Evolutionary conservation across 2,329 filamentous ascomycete genomes (phyloP), one percentile per base, ranked within the genome.

Genomic region (Phyllosticta ampelicida): DNA sequence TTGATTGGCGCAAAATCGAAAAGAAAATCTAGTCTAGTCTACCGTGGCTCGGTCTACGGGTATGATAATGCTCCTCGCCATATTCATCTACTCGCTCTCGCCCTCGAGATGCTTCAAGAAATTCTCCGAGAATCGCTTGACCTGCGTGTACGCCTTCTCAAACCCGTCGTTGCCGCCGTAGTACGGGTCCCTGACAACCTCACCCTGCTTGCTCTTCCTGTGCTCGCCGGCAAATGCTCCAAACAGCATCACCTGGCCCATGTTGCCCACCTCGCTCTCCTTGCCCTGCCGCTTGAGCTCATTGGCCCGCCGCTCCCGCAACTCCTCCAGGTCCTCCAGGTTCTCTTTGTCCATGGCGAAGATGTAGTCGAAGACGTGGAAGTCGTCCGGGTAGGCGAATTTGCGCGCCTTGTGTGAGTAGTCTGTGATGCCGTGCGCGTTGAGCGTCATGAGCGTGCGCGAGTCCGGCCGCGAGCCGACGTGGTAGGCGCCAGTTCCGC

Each of bases 281-380:
- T 72, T 60, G 62, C 75, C 59, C 66, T 73, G 62, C 56, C 67
- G 66, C 64, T 66, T 65, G 19, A 63, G 64, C 63, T 65, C 68
- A 64, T 71, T 73, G n/a, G 71, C 81, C 63, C 81, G 77, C 60
- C 78, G 75, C 59, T 70, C 65, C 62, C 82, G 77, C 67, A 86
- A 73, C 30, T 83, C 77, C 66, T 84, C 71, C 60, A 95, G 74
- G 67, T 95, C 82, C 9, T 79, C 77, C 51, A 95, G 76, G 70
- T 97, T 97, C 51, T 84, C 82, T 53, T 82, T 78, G 70, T 99
- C 94, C 94, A 99, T 99, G 61, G 89, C 91, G 59, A 99, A 85
- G 61, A 99, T 85, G 74, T 95, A 97, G 73, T 97, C 90, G 68
- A 96, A 97, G 16, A 80, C 79, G 58, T 84, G 76, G 66, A 97